Conservation (phyloP, 2,329 filamentous ascomycete species). For the Dactylellina cionopaga region DNA sequence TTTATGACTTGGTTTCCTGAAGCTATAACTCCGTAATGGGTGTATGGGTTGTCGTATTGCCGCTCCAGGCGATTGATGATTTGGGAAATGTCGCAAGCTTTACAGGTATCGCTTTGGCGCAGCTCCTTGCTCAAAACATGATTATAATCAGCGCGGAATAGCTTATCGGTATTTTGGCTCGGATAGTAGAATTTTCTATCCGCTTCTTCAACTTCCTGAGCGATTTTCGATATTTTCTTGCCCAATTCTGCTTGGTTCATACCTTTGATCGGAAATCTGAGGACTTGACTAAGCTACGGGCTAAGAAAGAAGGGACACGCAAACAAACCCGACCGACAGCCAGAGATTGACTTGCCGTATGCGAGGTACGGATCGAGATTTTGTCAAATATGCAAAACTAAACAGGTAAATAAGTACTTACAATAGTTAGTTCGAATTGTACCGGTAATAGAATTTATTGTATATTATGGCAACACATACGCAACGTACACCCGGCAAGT, state of each 20-base stretch:
- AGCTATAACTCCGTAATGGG: background rate
- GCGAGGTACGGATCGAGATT: no score
- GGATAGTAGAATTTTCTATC: background rate
- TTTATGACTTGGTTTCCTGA: conserved; percentile 15
- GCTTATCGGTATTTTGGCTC: background rate
- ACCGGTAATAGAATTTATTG: no score
- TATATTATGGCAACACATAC: no score
- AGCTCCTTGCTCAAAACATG: background rate
- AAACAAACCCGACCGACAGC: no score
- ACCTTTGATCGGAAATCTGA: background rate
- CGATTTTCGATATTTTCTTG: background rate
- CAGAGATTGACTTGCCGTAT: no score
- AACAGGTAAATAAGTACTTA: no score
- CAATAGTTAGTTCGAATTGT: no score
- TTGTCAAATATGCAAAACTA: no score
- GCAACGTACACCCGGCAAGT: no score
- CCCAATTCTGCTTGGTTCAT: background rate
- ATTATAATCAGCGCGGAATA: background rate
- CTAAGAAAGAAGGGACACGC: no score
- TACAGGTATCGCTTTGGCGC: background rate
- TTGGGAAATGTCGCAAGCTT: background rate
- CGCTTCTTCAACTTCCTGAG: background rate
- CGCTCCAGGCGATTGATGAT: background rate
- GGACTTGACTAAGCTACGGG: no score
- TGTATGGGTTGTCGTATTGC: background rate